These are phyloP conservation scores for Lactarius vividus DNA, from an alignment of 768 basidiomycete genomes.

Conservation along the genomic window DNA sequence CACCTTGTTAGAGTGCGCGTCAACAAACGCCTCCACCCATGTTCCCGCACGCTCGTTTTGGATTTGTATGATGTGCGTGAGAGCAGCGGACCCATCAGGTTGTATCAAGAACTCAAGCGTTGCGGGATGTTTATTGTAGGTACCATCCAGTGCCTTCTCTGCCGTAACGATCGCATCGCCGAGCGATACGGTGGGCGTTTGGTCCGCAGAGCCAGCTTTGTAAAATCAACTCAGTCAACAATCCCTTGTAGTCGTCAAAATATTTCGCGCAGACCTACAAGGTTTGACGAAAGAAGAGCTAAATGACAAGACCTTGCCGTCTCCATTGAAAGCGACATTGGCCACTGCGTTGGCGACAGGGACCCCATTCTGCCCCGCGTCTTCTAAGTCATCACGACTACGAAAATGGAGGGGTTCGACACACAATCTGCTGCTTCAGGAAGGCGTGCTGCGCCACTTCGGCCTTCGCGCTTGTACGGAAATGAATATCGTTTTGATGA, in stretches of 20 bases:
- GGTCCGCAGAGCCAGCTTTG: conserved; percentile 30
- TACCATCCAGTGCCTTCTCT: conserved; percentile 40
- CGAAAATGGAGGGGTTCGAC: background rate
- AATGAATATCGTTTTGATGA: conserved; percentile 20
- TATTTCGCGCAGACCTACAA: conserved; percentile 31
- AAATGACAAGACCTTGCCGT: conserved; percentile 42
- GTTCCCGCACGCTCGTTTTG: conserved; percentile 42
- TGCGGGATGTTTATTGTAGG: conserved; percentile 40
- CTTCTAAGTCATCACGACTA: background rate
- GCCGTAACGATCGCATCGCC: conserved; percentile 39
- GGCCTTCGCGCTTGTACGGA: conserved; percentile 26
- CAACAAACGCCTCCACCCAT: conserved; percentile 45
- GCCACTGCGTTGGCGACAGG: conserved; percentile 44
- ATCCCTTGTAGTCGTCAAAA: background rate
- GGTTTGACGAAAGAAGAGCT: conserved; percentile 48
- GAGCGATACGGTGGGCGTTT: conserved; percentile 39
- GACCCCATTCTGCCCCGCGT: conserved; percentile 33
- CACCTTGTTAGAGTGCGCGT: conserved; percentile 53
- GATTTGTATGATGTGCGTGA: conserved; percentile 44
- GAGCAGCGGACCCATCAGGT: conserved; percentile 39
- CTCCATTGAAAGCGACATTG: conserved; percentile 43
- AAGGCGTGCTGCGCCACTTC: conserved; percentile 22
- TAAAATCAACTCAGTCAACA: background rate
- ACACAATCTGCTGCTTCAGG: conserved; percentile 3
- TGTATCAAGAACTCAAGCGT: conserved; percentile 43